Base-by-base conservation (phyloP, 2,329 filamentous ascomycete species). In the Fusarium multiceps region DNA sequence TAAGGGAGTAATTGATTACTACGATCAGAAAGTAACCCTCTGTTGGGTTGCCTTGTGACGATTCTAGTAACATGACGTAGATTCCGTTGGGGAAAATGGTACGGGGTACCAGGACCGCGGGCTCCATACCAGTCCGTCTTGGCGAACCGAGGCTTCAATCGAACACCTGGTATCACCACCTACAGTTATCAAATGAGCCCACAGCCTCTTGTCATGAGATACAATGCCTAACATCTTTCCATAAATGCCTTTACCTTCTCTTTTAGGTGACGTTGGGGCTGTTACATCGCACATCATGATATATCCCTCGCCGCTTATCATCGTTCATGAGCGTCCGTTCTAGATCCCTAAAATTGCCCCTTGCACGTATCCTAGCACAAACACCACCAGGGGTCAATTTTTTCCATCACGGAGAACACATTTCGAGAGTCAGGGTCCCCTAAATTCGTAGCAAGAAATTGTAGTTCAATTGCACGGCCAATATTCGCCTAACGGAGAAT, bases 401-500 rank as follows among this genome's bases (percentile, higher is more conserved):
- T 70, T 54, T 59, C 46, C 48, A 50, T 55, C 68, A 27, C 46
- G 49, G 58, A 54, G 49, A 59, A 47, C 30, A 47, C 30, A 50
- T 46, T 37, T 46, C 28, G 45, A 21, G 21, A 27, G 20, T 57
- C 40, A 59, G 50, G 28, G 20, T 54, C 40, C 40, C 55, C 28
- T 40, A 23, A 11, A 37, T 37, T 18, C 34, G 10, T 66, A 65
- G 46, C 53, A 71, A 69, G 54, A 66, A 69, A 58, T 49, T 70
- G 59, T 67, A 67, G 58, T 74, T 72, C 63, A 78, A 78, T 78
- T 79, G 73, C 72, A 78, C 72, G 69, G 75, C 75, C 75, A 73
- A 74, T 59, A 63, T 79, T 78, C 76, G 77, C 77, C 78, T 73
- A 73, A 75, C 71, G 70, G 72, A 77, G 74, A 78, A 79, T 77